Evolutionary conservation across 2,329 filamentous ascomycete species (phyloP).

Genomic region (Pestalotiopsis sp.): DNA sequence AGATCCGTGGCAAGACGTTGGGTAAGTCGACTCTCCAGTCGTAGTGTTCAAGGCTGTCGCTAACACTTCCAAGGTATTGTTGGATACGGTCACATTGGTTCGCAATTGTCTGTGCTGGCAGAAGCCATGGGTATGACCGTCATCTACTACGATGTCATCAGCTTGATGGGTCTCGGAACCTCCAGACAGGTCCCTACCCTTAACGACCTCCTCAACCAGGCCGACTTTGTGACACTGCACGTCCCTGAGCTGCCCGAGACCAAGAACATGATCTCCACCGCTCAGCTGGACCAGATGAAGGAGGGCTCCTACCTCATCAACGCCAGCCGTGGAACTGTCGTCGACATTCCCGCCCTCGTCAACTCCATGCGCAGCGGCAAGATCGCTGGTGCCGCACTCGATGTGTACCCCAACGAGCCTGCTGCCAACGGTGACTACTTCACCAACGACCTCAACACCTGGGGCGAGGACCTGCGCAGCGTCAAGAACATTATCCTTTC

Average conservation of each 20-base stretch:
- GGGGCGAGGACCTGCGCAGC: constrained; percentile 81
- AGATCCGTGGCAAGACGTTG: constrained; percentile 95
- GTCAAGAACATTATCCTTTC: constrained; percentile 94
- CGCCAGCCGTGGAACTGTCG: constrained; percentile 88
- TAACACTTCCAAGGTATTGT: constrained; percentile 67
- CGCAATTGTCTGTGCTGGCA: constrained; percentile 90
- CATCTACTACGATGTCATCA: constrained; percentile 95
- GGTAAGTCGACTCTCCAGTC: constrained; percentile 49
- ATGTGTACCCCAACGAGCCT: constrained; percentile 94
- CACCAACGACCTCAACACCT: constrained; percentile 78
- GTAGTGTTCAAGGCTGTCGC: background rate
- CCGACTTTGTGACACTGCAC: constrained; percentile 94
- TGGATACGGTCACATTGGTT: constrained; percentile 96
- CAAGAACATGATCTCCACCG: constrained; percentile 82
- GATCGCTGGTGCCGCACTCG: constrained; percentile 90
- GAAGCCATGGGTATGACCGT: constrained; percentile 98
- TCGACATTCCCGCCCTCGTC: constrained; percentile 91
- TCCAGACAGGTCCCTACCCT: constrained; percentile 81
- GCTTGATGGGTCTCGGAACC: constrained; percentile 91
- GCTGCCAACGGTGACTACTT: constrained; percentile 96
- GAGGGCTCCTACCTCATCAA: constrained; percentile 93
- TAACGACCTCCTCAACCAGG: constrained; percentile 72
- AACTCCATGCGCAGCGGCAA: constrained; percentile 84
- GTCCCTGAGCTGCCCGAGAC: constrained; percentile 94
- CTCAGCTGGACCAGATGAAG: constrained; percentile 88